Conservation (phyloP, 2,329 filamentous ascomycete genomes). For the Aquanectria penicillioides region DNA sequence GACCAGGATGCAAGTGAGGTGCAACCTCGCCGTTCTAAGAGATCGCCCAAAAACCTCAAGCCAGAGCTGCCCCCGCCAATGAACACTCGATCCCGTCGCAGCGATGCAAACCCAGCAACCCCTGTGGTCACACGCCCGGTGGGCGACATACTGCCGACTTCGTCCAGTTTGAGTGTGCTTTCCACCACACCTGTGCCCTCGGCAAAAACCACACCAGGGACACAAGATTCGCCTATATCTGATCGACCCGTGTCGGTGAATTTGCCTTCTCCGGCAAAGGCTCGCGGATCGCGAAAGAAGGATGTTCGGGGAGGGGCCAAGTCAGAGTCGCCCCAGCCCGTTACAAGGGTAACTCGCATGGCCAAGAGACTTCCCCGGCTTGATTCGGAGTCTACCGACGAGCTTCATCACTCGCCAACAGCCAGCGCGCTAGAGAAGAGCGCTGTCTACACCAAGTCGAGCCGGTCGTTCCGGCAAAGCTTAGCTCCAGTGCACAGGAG, state of each 20-base stretch:
- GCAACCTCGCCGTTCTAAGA: conserved; percentile 18
- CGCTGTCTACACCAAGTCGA: conserved; percentile 42
- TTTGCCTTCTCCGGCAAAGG: conserved; percentile 37
- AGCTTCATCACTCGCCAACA: conserved; percentile 54
- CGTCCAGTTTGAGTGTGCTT: conserved; percentile 53
- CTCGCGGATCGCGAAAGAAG: conserved; percentile 30
- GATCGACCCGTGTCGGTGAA: conserved; percentile 33
- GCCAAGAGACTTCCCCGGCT: conserved; percentile 40
- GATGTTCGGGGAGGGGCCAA: conserved; percentile 27
- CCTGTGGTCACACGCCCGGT: conserved; percentile 30
- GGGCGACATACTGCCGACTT: conserved; percentile 32
- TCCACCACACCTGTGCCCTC: conserved; percentile 52
- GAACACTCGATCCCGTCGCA: conserved; percentile 38
- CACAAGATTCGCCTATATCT: conserved; percentile 44
- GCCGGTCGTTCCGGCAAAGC: conserved; percentile 41
- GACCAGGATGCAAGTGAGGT: not conserved
- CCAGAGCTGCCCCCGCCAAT: conserved; percentile 36
- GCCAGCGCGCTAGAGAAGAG: conserved; percentile 51
- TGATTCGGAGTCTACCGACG: conserved; percentile 60
- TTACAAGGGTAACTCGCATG: conserved; percentile 31
- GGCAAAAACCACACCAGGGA: conserved; percentile 49
- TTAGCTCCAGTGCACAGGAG: conserved; percentile 39
- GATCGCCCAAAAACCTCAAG: conserved; percentile 20
- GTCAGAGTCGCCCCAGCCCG: conserved; percentile 42
- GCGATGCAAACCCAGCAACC: conserved; percentile 33